Base-by-base conservation (phyloP, 192 early-diverging fungal genomes). In the Phlyctochytrium bullatum region DNA sequence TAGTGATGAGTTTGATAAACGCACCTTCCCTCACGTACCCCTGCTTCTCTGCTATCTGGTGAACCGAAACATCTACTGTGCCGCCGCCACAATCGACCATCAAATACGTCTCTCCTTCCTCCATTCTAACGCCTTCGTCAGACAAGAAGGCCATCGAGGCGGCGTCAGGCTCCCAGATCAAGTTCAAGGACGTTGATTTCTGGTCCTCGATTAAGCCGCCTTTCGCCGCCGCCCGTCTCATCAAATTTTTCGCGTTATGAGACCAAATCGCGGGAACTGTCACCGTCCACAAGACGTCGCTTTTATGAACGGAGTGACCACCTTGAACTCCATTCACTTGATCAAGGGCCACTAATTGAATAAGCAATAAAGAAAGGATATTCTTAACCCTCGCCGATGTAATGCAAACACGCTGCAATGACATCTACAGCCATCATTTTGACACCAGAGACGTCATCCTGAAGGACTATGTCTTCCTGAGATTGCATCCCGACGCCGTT, bases 41-140 rank as follows among this genome's bases (percentile, higher is more conserved):
- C 6, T 16, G 14, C 16, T 6, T 12, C 61, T 57, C n/a, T 12
- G 6, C 10, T 6, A 65, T 6, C 61, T 64, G 17, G 27, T 65
- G 64, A n/a, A 65, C 64, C 27, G 64, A 64, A 3, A 65, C 64
- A 65, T 65, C 57, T 20, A 65, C 62, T 6, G 64, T 65, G 3
- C 64, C 64, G 24, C 64, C 64, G 3, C 64, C 57, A 30, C 64
- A 65, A 30, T 65, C 64, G 12, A 27, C 64, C 4, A 65, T 58
- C 14, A 65, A 28, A 30, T 62, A 64, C 14, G 28, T 28, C 61
- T 65, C 64, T 14, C 61, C 61, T n/a, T 3, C 17, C 34, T 57
- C 28, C 6, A 65, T 4, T 4, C 6, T 57, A 32, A 25, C 27
- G 23, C 14, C n/a, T 16, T 29, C 24, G n/a, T 34, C 30, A 14